Evolutionary conservation across 805 yeast species (phyloP).

Genomic region (Alloascoidea hylecoeti): DNA sequence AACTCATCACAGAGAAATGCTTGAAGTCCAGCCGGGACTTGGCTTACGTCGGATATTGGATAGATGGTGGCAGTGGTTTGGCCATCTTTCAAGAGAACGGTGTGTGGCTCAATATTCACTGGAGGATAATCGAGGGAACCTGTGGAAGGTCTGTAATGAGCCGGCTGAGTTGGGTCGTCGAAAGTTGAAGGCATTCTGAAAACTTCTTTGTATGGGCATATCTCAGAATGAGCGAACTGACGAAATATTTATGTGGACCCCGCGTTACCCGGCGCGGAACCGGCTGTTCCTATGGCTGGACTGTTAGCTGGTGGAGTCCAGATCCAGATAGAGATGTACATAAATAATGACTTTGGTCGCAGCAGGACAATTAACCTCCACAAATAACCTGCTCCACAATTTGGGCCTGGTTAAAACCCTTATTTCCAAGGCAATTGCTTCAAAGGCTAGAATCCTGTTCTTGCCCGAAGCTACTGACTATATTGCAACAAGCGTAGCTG

Average conservation of each 20-base stretch:
- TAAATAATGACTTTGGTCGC: conserved; percentile 48
- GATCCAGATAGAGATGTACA: conserved; percentile 4
- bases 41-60: conserved; percentile 56
- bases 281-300: no score
- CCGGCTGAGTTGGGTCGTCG: conserved; percentile 34
- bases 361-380: conserved; percentile 77
- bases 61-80: conserved; percentile 89
- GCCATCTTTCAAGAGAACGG: conserved; percentile 72
- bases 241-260: conserved; percentile 3
- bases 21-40: conserved; percentile 65
- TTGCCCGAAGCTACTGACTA: conserved; percentile 94
- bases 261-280: no score
- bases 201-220: background rate
- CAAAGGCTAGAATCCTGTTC: conserved; percentile 56
- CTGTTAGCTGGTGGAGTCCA: background rate
- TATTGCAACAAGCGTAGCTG: conserved; percentile 53
- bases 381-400: conserved; percentile 45
- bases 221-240: conserved; percentile 1
- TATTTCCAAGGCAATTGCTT: conserved; percentile 45
- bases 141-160: conserved; percentile 20
- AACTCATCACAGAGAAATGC: conserved; percentile 83
- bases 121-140: conserved; percentile 20
- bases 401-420: conserved; percentile 42
- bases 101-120: conserved; percentile 43
- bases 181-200: conserved; percentile 29